Percentiles rank a stretch among this genome's conserved stretches.
Evolutionary conservation across 441 rosid genomes (phyloP).

Genomic region (Arabidopsis hybrid): DNA sequence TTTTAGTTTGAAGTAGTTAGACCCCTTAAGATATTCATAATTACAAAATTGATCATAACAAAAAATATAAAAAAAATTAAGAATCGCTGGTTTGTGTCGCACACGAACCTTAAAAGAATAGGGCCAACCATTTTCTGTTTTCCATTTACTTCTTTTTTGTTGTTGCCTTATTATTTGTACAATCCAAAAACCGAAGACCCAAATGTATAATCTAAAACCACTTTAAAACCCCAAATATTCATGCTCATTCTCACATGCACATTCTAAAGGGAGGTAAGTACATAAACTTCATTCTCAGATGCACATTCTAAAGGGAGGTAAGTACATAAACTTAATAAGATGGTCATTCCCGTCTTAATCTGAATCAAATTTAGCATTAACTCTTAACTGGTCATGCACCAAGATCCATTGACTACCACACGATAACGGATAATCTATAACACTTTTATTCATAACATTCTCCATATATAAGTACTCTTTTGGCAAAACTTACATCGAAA

Average conservation of each 20-base stretch:
- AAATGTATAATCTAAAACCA: neutral
- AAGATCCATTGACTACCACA: neutral
- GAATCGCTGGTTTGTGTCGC: too few relatives aligned
- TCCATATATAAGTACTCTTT: neutral
- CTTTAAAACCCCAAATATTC: too few relatives aligned
- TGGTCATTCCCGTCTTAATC: neutral
- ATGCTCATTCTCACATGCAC: neutral
- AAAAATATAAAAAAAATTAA: too few relatives aligned
- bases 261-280: neutral
- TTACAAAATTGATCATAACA: too few relatives aligned
- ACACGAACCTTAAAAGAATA: too few relatives aligned
- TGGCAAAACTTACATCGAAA: neutral
- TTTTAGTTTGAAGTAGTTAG: too few relatives aligned
- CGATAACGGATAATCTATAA: neutral
- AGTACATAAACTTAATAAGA: neutral
- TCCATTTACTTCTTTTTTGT: too few relatives aligned
- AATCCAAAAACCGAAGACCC: neutral
- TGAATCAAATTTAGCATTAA: neutral
- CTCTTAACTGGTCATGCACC: neutral
- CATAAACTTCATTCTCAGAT: neutral
- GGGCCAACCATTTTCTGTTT: too few relatives aligned
- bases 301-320: neutral
- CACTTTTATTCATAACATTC: neutral
- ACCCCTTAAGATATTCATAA: too few relatives aligned
- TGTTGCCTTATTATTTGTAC: neutral